Evolutionary conservation across 2,329 filamentous ascomycete species (phyloP).

Genomic region (Cladosporium sp.): DNA sequence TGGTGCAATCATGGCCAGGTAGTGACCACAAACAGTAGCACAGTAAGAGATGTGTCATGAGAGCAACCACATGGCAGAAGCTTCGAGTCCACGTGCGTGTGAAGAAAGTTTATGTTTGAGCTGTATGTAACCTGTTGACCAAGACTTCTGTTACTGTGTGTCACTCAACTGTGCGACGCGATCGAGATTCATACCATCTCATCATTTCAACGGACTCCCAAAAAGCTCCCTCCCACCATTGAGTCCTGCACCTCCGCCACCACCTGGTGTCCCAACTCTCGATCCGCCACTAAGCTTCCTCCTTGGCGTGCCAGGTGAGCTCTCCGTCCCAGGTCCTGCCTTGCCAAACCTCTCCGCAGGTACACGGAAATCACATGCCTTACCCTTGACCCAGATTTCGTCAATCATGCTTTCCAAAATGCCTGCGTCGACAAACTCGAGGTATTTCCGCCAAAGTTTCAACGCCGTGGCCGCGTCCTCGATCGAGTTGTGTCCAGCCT

Average conservation of each 20-base stretch:
- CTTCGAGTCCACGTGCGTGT: too few relatives aligned
- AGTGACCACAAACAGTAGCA: too few relatives aligned
- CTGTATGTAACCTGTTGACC: too few relatives aligned
- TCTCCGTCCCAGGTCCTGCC: slow-evolving; percentile 23
- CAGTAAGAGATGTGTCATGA: too few relatives aligned
- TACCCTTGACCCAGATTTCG: slow-evolving; percentile 71
- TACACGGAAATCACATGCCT: slow-evolving; percentile 47
- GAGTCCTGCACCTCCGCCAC: background rate
- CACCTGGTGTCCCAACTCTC: background rate
- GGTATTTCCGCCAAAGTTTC: slow-evolving; percentile 82
- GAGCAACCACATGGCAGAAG: too few relatives aligned
- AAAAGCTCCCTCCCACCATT: slow-evolving; percentile 22
- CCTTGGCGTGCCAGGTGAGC: slow-evolving; percentile 31
- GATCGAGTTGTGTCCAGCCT: slow-evolving; percentile 74
- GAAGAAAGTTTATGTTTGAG: too few relatives aligned
- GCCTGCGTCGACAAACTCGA: slow-evolving; percentile 82
- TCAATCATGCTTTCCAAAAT: slow-evolving; percentile 78
- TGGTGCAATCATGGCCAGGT: too few relatives aligned
- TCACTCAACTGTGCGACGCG: too few relatives aligned
- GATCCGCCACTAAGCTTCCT: slow-evolving; percentile 12
- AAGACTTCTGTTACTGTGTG: too few relatives aligned
- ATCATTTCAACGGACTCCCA: slow-evolving; percentile 32
- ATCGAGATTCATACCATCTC: background rate
- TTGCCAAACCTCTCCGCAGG: slow-evolving; percentile 21
- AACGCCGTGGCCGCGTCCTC: slow-evolving; percentile 91